phyloP scores from a whole-genome alignment of 441 rosid genomes.

The Brassica hybrid region DNA sequence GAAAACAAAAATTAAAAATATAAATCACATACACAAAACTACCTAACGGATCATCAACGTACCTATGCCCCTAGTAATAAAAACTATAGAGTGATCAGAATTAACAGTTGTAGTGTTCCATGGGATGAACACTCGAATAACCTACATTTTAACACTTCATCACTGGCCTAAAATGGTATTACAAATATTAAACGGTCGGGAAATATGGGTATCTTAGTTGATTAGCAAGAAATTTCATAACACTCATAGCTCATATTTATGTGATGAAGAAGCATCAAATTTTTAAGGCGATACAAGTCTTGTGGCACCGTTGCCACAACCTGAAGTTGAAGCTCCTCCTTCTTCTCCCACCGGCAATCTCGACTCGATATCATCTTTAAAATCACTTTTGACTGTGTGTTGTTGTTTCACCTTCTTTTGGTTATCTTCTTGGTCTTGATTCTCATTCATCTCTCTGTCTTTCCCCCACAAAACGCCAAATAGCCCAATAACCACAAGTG shows the following conservation, averaged over 20 bases:
- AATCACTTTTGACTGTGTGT: slow-evolving; percentile 12
- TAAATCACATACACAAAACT: too few species aligned
- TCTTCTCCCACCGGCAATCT: slow-evolving; percentile 20
- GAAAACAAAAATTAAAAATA: too few species aligned
- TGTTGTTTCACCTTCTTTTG: slow-evolving; percentile 38
- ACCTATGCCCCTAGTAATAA: too few species aligned
- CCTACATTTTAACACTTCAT: slow-evolving; percentile 2
- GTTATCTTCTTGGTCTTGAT: slow-evolving; percentile 1
- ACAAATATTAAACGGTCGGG: too few species aligned
- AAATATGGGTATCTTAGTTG: not conserved
- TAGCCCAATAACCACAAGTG: slow-evolving; percentile 70
- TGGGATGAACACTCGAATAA: not conserved
- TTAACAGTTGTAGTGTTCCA: slow-evolving; percentile 10
- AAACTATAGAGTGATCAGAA: slow-evolving; percentile 2
- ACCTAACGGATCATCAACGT: too few species aligned
- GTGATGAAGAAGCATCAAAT: slow-evolving; percentile 4
- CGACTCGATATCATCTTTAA: slow-evolving; percentile 41
- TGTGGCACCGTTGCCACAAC: slow-evolving; percentile 31
- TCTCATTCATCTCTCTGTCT: slow-evolving; percentile 57
- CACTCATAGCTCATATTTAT: slow-evolving; percentile 22
- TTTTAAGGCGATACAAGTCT: slow-evolving; percentile 25
- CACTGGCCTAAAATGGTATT: slow-evolving; percentile 16
- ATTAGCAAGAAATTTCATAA: slow-evolving; percentile 22
- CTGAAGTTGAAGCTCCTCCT: not conserved
- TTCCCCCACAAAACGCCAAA: slow-evolving; percentile 92